phyloP scores from a whole-genome alignment of 176 grass and related monocot genomes.

The Panicum miliaceum region DNA sequence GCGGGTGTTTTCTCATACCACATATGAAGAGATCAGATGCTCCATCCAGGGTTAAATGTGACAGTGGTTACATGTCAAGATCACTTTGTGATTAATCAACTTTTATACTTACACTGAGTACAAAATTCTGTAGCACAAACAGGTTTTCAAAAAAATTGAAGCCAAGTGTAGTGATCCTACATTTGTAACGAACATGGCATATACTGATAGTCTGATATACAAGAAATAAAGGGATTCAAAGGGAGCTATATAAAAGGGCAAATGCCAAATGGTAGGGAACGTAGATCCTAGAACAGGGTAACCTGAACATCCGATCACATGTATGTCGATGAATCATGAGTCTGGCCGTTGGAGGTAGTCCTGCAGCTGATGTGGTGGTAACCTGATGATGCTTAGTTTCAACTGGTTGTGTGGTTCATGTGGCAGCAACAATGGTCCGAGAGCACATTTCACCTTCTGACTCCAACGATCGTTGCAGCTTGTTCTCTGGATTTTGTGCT shows the following conservation, averaged over 20 bases:
- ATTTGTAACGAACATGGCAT: conserved; percentile 17
- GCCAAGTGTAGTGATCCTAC: neutral
- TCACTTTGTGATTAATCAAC: neutral
- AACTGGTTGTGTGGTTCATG: neutral
- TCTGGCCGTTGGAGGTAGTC: neutral
- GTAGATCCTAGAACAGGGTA: conserved; percentile 6
- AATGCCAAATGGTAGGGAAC: neutral
- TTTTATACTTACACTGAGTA: neutral
- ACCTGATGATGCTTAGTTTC: neutral
- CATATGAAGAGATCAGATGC: neutral
- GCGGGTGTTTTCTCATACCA: neutral
- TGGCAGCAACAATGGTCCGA: neutral
- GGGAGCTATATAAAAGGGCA: neutral
- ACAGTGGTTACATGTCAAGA: neutral
- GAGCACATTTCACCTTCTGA: neutral
- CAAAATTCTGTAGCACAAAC: conserved; percentile 2
- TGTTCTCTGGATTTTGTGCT: conserved; percentile 1
- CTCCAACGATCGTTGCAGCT: neutral
- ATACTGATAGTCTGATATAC: conserved; percentile 35
- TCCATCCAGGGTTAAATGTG: neutral
- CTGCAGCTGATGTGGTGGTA: neutral
- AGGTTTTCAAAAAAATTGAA: conserved; percentile 30
- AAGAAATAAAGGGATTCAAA: conserved; percentile 15
- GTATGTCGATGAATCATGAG: neutral
- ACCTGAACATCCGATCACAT: conserved; percentile 21